Base-by-base conservation (phyloP, 169 alveolate genomes). In the Blepharisma undulans region DNA sequence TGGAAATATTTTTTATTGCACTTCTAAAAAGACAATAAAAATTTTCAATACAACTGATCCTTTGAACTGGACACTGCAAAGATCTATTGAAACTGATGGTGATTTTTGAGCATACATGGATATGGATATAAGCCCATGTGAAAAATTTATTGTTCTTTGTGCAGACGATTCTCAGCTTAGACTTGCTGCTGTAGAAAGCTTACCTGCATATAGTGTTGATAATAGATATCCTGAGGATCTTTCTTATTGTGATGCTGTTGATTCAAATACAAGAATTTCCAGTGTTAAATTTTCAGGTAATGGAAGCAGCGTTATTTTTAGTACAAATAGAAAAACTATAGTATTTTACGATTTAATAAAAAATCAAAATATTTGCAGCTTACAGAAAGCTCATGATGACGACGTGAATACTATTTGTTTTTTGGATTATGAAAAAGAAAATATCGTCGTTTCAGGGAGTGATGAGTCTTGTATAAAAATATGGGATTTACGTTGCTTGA, bases 401-500 rank as follows among this genome's bases (percentile, higher is more conserved):
- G 97, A 94, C 66, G 93, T 94, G 14, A 94, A 94, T 79, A 36
- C 95, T 22, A 94, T 92, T 19, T 93, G 95, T 86, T 94, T 92
- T 80, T 48, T 48, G 12, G 92, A 93, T 72, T 30, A 93, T 61
- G 85, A 84, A 72, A 86, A 93, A 36, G 93, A 96, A 8, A 89
- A 91, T 76, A 82, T 94, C 25, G 76, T 94, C 6, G 93, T 90
- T 90, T 92, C 96, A 10, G 97, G 97, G 25, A 85, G 93, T 87
- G 97, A 94, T 88, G 97, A 94, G 59, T 89, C 93, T 18, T 59
- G 80, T 8, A 87, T 94, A 29, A 92, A 93, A 61, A 80, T 93
- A 27, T 94, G 97, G 95, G 97, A 94, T 27, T 85, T 95, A 71
- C 84, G 89, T 4, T 87, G 93, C 21, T 76, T 72, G 0, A 82